These are phyloP conservation scores for Phoenix roebelenii DNA, from an alignment of 176 grass and related monocot genomes.

Conservation along the genomic window DNA sequence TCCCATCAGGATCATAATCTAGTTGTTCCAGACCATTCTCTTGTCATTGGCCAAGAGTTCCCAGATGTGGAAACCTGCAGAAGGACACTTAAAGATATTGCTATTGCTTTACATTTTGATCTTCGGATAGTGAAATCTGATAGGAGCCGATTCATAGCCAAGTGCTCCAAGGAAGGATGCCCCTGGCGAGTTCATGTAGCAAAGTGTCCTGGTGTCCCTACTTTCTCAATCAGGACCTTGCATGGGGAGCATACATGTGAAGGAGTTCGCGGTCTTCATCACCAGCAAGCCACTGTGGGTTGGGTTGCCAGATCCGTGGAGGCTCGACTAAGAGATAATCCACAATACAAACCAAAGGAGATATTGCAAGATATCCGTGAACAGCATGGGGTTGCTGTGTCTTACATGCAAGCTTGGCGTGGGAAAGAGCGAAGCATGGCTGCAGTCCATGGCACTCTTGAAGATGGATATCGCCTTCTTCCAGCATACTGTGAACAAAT, in stretches of 20 bases:
- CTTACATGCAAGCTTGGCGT: conserved; percentile 98
- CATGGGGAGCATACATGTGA: conserved; percentile 78
- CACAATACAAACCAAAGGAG: conserved; percentile 91
- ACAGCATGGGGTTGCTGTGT: conserved; percentile 88
- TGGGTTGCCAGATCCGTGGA: conserved; percentile 95
- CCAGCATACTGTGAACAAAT: conserved; percentile 91
- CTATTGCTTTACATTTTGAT: conserved; percentile 86
- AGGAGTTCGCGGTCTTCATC: conserved; percentile 70
- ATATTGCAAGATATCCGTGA: conserved; percentile 93
- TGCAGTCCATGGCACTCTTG: conserved; percentile 86
- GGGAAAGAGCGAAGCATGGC: conserved; percentile 98
- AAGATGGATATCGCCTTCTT: conserved; percentile 86
- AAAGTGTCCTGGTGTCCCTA: conserved; percentile 57
- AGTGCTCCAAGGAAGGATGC: conserved; percentile 77
- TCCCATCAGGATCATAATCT: conserved; percentile 38
- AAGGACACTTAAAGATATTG: conserved; percentile 78
- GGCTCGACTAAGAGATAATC: conserved; percentile 74
- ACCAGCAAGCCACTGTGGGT: conserved; percentile 89
- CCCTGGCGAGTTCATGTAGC: conserved; percentile 82
- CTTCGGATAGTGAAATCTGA: conserved; percentile 89
- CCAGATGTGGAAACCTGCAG: conserved; percentile 67
- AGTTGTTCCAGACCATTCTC: conserved; percentile 21
- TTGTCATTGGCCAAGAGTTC: conserved; percentile 86
- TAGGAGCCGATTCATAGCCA: conserved; percentile 82
- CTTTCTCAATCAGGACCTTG: conserved; percentile 78